Conservation (phyloP, 2,329 filamentous ascomycete species). For the Sporothrix phasma region DNA sequence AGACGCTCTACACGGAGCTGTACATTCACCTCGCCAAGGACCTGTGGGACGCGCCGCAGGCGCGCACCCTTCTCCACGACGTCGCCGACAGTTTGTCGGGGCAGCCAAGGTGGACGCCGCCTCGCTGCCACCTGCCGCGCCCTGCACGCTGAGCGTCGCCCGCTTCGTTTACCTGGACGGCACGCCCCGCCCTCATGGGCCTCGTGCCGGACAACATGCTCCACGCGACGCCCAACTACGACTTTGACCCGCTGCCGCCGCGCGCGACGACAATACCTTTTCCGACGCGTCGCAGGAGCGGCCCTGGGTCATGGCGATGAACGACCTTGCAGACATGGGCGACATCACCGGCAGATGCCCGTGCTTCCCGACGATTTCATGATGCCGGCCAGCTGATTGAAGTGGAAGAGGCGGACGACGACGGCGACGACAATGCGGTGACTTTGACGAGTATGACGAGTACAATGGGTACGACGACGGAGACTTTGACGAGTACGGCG, state of each 20-base stretch:
- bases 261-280: conserved; percentile 44
- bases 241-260: conserved; percentile 77
- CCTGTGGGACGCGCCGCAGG: conserved; percentile 74
- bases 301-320: conserved; percentile 32
- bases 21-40: conserved; percentile 71
- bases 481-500: not conserved
- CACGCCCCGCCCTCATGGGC: conserved; percentile 57
- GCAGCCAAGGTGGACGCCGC: conserved; percentile 24
- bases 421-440: not conserved
- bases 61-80: conserved; percentile 57
- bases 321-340: not conserved
- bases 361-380: not conserved
- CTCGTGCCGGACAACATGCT: conserved; percentile 58
- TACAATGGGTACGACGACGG: not conserved
- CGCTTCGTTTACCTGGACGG: conserved; percentile 73
- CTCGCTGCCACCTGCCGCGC: conserved; percentile 30
- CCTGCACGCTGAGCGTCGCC: conserved; percentile 44
- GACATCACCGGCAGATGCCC: not conserved
- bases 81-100: conserved; percentile 33
- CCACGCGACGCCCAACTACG: conserved; percentile 54
- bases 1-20: conserved; percentile 62
- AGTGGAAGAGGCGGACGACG: not conserved
- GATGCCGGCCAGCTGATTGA: not conserved
- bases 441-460: not conserved
- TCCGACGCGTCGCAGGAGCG: conserved; percentile 32